phyloP scores from a whole-genome alignment of 1,284 basidiomycete species.

The Trametes versicolor region DNA sequence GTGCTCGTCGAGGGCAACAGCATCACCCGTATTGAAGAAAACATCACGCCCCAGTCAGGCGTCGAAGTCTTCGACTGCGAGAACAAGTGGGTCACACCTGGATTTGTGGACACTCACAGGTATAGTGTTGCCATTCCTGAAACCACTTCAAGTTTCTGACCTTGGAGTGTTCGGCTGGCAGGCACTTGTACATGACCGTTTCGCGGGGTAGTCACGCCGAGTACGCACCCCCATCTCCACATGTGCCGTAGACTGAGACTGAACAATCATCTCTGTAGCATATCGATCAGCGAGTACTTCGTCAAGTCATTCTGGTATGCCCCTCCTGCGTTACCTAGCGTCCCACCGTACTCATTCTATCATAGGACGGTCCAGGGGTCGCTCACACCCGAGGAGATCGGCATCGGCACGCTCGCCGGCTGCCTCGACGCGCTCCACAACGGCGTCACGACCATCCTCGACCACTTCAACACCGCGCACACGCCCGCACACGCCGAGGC shows the following conservation, averaged over 20 bases:
- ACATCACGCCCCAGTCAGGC: conserved; percentile 33
- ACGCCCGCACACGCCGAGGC: conserved; percentile 43
- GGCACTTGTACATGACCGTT: conserved; percentile 46
- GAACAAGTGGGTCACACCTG: conserved; percentile 46
- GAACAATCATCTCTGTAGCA: conserved; percentile 29
- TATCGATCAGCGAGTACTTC: conserved; percentile 44
- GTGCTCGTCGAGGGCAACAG: conserved; percentile 41
- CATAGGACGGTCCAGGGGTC: conserved; percentile 38
- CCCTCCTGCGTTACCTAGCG: background rate
- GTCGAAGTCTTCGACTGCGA: conserved; percentile 42
- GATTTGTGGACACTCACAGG: conserved; percentile 47
- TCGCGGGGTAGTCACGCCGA: conserved; percentile 42
- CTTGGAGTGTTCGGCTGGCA: conserved; percentile 12
- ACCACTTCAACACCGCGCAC: conserved; percentile 46
- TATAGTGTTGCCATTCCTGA: conserved; percentile 13
- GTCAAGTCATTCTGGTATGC: conserved; percentile 42
- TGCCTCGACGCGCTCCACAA: conserved; percentile 46
- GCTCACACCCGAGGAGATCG: conserved; percentile 44
- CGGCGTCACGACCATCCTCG: conserved; percentile 47
- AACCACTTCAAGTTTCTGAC: background rate
- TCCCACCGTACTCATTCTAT: background rate
- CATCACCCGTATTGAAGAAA: conserved; percentile 38
- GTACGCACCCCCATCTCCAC: conserved; percentile 26
- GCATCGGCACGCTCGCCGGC: conserved; percentile 45
- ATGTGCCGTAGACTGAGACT: background rate